Base-by-base conservation (phyloP, 768 basidiomycete genomes). In the Candolleomyces eurysporus region DNA sequence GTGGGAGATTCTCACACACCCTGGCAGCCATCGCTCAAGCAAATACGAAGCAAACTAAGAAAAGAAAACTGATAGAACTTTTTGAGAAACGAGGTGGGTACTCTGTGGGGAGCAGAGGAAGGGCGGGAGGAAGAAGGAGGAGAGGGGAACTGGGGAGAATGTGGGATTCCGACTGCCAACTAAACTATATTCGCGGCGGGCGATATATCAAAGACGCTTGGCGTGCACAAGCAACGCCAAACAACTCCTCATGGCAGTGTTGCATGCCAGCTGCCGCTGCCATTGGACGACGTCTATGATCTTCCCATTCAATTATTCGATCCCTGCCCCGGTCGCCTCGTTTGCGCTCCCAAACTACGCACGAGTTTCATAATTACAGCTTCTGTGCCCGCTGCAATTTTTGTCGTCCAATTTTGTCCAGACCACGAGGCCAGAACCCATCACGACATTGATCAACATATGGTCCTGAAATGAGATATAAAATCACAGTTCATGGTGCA, bases 11-110 rank as follows among this genome's bases (percentile, higher is more conserved):
- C 26, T 14, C 46, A 68, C 76, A 53, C 49, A 79, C 79, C 69
- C 76, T 75, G 57, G 76, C 69, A 61, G 77, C 74, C 78, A 79
- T 80, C 59, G 66, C 57, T 63, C 66, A 54, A 55, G 55, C 64
- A 57, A 63, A 59, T 53, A 48, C 61, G 61, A 48, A 63, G 58
- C 58, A 51, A 39, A 17, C 32, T 40, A 55, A 31, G 50, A 19
- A 19, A 13, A 50, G 48, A 43, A 59, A 39, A 19, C 26, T 43
- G 55, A 61, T 53, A 51, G 56, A 36, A 30, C 7, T 36, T 40
- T 10, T 32, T n/a, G 58, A 36, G 60, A 63, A 32, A 51, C 50
- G 48, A 60, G 52, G 52, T 56, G 63, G 55, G 56, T 63, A 58
- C 59, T 40, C 43, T 54, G 59, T 56, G 49, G 60, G 22, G 59